These are phyloP conservation scores for Globisporangium nagaii DNA, from an alignment of 352 stramenopile species.

Conservation along the genomic window DNA sequence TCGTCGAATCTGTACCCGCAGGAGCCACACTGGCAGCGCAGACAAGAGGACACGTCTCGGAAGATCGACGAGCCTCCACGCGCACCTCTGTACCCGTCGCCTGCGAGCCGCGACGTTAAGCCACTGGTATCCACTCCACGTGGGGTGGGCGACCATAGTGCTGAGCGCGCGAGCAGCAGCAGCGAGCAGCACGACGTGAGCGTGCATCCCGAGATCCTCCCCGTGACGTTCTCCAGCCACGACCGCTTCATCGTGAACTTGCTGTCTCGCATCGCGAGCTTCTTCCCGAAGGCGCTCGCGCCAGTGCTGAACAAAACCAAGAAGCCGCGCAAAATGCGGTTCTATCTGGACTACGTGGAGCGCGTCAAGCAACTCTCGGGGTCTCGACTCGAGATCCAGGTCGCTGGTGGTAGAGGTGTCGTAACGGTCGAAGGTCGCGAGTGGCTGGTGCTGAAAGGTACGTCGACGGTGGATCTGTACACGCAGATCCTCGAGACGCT, in stretches of 20 bases:
- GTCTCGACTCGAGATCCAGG: slow-evolving; percentile 31
- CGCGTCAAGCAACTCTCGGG: slow-evolving; percentile 38
- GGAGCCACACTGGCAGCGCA: slow-evolving; percentile 2
- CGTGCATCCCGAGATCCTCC: slow-evolving; percentile 18
- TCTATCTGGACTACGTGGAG: slow-evolving; percentile 60
- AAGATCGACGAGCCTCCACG: background rate
- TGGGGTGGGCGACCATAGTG: background rate
- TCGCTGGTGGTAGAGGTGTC: slow-evolving; percentile 26
- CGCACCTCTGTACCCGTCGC: background rate
- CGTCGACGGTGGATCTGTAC: slow-evolving; percentile 42
- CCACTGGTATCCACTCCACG: background rate
- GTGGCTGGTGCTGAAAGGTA: slow-evolving; percentile 38
- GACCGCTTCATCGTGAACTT: slow-evolving; percentile 44
- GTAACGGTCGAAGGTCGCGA: slow-evolving; percentile 41
- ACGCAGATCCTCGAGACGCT: slow-evolving; percentile 40
- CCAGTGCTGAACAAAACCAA: slow-evolving; percentile 61
- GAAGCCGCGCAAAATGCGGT: slow-evolving; percentile 65
- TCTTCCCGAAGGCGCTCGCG: slow-evolving; percentile 39
- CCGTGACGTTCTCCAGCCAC: slow-evolving; percentile 40
- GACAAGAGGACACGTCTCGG: background rate
- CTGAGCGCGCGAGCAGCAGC: background rate
- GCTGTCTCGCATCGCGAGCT: slow-evolving; percentile 47
- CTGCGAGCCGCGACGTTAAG: background rate
- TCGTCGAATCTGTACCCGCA: background rate
- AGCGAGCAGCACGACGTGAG: background rate